Percentiles rank a stretch among this genome's conserved stretches.
These are phyloP conservation scores for Candida ipomoeae DNA, from an alignment of 805 yeast genomes.

Conservation along the genomic window DNA sequence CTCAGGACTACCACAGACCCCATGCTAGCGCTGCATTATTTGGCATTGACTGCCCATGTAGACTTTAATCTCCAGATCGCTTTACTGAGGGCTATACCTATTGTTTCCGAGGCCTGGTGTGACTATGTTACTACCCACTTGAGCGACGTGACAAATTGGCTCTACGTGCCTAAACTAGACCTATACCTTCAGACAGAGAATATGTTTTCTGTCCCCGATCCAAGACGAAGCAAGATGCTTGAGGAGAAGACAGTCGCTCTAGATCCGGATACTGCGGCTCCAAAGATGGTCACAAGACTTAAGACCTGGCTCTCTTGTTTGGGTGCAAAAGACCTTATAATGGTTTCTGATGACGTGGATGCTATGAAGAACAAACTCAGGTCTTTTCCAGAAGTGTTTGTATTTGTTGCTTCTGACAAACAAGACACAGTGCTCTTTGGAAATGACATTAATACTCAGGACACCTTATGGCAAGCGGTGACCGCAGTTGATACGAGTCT, in stretches of 20 bases:
- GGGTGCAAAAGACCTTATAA: conserved; percentile 2
- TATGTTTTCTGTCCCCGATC: conserved; percentile 12
- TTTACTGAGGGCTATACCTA: conserved; percentile 27
- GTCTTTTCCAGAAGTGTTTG: background rate
- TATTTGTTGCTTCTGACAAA: background rate
- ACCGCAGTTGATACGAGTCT: conserved; percentile 1
- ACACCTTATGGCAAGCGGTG: conserved; percentile 14
- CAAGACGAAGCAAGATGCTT: conserved; percentile 16
- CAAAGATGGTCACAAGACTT: conserved; percentile 7
- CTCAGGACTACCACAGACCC: conserved; percentile 18
- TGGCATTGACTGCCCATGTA: conserved; percentile 13
- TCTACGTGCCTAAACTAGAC: conserved; percentile 12
- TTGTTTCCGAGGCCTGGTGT: conserved; percentile 25
- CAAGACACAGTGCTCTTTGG: background rate
- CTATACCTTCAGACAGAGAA: conserved; percentile 16
- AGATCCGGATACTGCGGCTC: conserved; percentile 1
- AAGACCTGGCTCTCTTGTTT: conserved; percentile 17
- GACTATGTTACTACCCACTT: conserved; percentile 11
- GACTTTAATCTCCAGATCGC: conserved; percentile 20
- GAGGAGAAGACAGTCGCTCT: conserved; percentile 7
- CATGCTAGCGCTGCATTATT: conserved; percentile 22
- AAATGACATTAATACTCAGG: conserved; percentile 1
- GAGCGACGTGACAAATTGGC: conserved; percentile 21
- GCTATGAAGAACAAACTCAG: background rate
- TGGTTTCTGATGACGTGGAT: background rate